Conservation (phyloP, 345 rosid species). For the Eutrema yunnanense region DNA sequence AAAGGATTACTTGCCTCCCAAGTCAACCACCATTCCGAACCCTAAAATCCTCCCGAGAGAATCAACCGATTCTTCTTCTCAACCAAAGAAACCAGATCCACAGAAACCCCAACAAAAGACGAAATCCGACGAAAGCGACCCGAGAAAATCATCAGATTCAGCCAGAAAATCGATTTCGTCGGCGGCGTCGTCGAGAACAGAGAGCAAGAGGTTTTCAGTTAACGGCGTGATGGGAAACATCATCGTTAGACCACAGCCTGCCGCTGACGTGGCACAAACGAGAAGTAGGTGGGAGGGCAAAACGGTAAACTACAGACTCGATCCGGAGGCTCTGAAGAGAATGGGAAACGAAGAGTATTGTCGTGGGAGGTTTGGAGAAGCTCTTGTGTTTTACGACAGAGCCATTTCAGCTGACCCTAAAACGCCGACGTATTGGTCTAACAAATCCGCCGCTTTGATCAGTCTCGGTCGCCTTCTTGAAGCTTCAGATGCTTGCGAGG, state of each 20-base stretch:
- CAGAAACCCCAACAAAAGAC: constrained; percentile 17
- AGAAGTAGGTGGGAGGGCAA: constrained; percentile 20
- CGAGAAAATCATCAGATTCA: constrained; percentile 33
- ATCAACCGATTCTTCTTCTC: constrained; percentile 19
- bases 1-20: constrained; percentile 28
- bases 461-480: constrained; percentile 70
- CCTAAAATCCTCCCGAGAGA: constrained; percentile 19
- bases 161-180: constrained; percentile 43
- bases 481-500: constrained; percentile 68
- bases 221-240: constrained; percentile 68
- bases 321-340: constrained; percentile 61
- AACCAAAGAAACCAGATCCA: constrained; percentile 12
- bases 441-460: constrained; percentile 80
- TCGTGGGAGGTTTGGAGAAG: constrained; percentile 66
- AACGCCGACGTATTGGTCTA: constrained; percentile 68
- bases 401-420: constrained; percentile 62
- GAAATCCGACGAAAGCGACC: constrained; percentile 11
- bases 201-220: constrained; percentile 22
- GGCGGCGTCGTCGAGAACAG: constrained; percentile 26
- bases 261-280: constrained; percentile 18
- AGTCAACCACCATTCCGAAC: constrained; percentile 24
- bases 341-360: constrained; percentile 77
- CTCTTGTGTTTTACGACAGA: constrained; percentile 62
- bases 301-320: constrained; percentile 26
- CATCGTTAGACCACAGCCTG: constrained; percentile 44